Evolutionary conservation across 1,139 yeast species (phyloP), one percentile per base, ranked within the genome.

Genomic region (Eremothecium gossypii): DNA sequence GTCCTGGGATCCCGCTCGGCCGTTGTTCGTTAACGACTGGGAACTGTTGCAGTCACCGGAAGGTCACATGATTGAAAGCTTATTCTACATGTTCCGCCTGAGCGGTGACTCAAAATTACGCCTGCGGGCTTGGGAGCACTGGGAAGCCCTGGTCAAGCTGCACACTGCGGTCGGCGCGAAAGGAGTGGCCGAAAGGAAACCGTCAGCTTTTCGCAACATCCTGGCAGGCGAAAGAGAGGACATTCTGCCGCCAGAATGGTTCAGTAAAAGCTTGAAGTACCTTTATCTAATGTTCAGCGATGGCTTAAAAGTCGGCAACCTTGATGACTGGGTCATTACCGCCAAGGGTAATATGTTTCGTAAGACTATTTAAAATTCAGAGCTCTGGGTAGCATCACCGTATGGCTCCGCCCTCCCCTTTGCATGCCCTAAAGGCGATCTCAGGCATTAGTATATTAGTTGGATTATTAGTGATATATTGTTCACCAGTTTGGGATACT

Each of bases 261-360:
- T 78, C 63, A 84, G 85, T 0, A 89, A 82, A 57, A 83, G 93
- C 1, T 67, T 83, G 57, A 83, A 83, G 60, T 83, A 82, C 60
- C 78, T 77, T 49, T 83, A 79, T 60, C 66, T 83, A 47, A 66
- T 83, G 52, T 82, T 81, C 59, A 79, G 78, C 45, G 86, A 82
- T 41, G 68, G 71, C 4, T 66, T 71, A 4, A 12, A 34, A 4
- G 29, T 34, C 14, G 37, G 29, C 9, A 79, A 83, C 36, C 66
- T 84, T 53, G 86, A 81, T 55, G 74, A 83, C 41, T 82, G 74
- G 54, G 83, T 84, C 8, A 78, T 79, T 61, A 83, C 84, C 55
- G 79, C 87, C 7, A 87, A 83, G 54, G 94, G 93, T 0, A 94
- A 84, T 61, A 83, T 91, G 14, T 73, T 83, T 62, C 77, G 14